phyloP scores from a whole-genome alignment of 257 asterid species.

The Cordia subcordata region DNA sequence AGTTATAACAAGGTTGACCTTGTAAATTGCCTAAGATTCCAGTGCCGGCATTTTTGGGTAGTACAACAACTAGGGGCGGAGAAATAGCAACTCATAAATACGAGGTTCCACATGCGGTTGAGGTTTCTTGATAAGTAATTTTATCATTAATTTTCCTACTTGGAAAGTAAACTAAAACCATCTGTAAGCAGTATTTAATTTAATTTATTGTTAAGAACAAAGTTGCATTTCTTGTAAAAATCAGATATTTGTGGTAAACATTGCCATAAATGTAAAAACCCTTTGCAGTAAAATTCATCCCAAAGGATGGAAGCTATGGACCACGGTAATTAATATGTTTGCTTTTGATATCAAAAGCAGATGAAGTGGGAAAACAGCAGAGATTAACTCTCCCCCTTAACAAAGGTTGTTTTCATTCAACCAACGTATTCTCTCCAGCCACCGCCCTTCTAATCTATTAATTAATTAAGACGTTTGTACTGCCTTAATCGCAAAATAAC shows the following conservation, averaged over 20 bases:
- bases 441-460: constrained; percentile 9
- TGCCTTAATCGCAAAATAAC: no score
- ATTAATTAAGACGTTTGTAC: not conserved
- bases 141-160: constrained; percentile 11
- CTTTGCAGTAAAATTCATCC: constrained; percentile 28
- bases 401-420: constrained; percentile 37
- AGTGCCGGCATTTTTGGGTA: not conserved
- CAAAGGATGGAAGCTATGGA: constrained; percentile 43
- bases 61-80: constrained; percentile 9
- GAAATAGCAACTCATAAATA: constrained; percentile 21
- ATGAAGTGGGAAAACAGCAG: constrained; percentile 25
- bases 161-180: constrained; percentile 17
- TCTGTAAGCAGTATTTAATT: constrained; percentile 5
- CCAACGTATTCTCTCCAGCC: constrained; percentile 28
- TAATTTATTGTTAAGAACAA: not conserved
- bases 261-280: constrained; percentile 20
- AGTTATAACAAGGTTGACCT: constrained; percentile 1
- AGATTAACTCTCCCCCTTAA: constrained; percentile 24
- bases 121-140: not conserved
- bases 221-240: constrained; percentile 9
- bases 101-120: constrained; percentile 23
- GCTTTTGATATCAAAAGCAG: constrained; percentile 37
- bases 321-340: constrained; percentile 39
- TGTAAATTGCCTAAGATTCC: not conserved
- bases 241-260: not conserved